Evolutionary conservation across 345 rosid genomes (phyloP).

Genomic region (Laguncularia racemosa): DNA sequence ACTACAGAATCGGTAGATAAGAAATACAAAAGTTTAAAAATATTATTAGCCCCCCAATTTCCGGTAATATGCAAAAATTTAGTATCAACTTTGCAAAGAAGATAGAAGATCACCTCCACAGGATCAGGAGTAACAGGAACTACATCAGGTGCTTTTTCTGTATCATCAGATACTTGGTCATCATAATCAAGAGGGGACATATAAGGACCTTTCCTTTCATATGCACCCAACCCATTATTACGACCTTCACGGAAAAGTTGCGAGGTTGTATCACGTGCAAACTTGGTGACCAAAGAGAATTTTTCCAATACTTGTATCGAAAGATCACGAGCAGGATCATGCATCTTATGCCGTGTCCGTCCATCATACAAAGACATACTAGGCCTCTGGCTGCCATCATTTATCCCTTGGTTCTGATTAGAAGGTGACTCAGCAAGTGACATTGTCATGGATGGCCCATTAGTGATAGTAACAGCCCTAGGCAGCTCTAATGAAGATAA

Average conservation of each 20-base stretch:
- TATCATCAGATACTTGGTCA: slow-evolving; percentile 27
- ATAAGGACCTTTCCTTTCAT: slow-evolving; percentile 45
- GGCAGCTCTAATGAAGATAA: slow-evolving; percentile 94
- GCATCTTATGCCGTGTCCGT: slow-evolving; percentile 53
- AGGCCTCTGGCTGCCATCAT: slow-evolving; percentile 28
- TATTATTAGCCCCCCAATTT: no score
- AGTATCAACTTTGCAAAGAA: not conserved
- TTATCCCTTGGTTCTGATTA: slow-evolving; percentile 36
- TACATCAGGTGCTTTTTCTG: slow-evolving; percentile 32
- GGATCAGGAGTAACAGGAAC: slow-evolving; percentile 66
- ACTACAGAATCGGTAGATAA: no score
- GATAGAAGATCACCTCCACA: slow-evolving; percentile 50
- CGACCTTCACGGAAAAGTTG: slow-evolving; percentile 68
- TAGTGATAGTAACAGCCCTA: slow-evolving; percentile 57
- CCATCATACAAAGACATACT: slow-evolving; percentile 34
- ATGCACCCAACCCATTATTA: slow-evolving; percentile 48
- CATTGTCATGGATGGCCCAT: slow-evolving; percentile 38
- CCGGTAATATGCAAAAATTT: no score
- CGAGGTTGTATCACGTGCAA: slow-evolving; percentile 89
- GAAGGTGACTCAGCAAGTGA: slow-evolving; percentile 33
- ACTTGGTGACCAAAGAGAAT: slow-evolving; percentile 89
- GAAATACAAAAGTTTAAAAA: no score
- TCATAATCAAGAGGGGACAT: slow-evolving; percentile 32
- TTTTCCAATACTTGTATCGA: slow-evolving; percentile 86
- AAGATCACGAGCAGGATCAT: slow-evolving; percentile 89